A percentile compares a stretch with the other conserved stretches of the same genome.
Conservation (phyloP, 257 asterid species). For the Haberlea rhodopensis region DNA sequence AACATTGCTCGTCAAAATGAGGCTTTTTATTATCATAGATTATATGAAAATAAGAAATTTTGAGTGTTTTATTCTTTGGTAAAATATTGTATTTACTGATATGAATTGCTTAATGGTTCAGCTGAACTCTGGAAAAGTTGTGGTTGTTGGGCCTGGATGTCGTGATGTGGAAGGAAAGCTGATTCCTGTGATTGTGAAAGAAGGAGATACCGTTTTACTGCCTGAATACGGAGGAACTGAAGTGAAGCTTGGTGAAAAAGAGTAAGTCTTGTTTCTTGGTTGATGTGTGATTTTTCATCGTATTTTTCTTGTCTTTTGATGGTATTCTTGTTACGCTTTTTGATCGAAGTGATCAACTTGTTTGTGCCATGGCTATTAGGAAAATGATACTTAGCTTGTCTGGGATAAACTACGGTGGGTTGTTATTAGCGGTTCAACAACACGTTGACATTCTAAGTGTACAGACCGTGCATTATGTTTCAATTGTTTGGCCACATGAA, state of each 20-base stretch:
- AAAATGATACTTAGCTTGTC: neutral
- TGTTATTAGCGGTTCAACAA: too few species aligned
- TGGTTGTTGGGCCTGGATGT: conserved; percentile 40
- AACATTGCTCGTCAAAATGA: too few species aligned
- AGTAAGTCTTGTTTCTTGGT: conserved; percentile 6
- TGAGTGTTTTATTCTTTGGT: too few species aligned
- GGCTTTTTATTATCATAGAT: too few species aligned
- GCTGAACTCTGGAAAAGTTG: conserved; percentile 43
- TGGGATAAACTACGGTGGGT: neutral
- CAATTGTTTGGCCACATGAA: too few species aligned
- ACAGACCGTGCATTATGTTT: neutral
- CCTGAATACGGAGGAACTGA: conserved; percentile 45
- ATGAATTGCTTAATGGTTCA: neutral
- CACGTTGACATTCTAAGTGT: neutral
- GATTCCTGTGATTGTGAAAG: conserved; percentile 37
- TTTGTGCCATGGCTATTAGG: neutral
- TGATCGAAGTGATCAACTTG: neutral
- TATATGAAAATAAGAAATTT: too few species aligned
- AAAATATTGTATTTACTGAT: neutral
- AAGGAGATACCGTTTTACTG: conserved; percentile 40
- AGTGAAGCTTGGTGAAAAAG: conserved; percentile 27
- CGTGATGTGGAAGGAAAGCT: conserved; percentile 36
- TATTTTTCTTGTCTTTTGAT: neutral
- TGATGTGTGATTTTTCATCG: too few species aligned
- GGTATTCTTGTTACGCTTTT: neutral